phyloP scores from a whole-genome alignment of 345 rosid species.

The Ceriops tagal region DNA sequence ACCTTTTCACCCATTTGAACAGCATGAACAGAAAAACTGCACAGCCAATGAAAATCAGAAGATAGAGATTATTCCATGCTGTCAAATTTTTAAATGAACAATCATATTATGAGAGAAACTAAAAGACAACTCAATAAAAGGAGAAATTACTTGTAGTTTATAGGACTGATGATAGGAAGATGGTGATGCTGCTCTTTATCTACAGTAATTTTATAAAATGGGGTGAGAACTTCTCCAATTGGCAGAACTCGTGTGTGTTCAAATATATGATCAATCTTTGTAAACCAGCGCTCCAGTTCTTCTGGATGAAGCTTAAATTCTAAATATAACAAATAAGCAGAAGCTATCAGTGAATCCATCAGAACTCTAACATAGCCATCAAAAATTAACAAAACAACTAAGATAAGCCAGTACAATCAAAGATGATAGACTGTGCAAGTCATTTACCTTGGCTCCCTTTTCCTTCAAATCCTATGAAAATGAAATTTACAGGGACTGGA shows the following conservation, averaged over 20 bases:
- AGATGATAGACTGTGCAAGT: constrained; percentile 7
- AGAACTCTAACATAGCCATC: constrained; percentile 7
- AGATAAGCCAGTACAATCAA: neutral
- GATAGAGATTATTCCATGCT: no score
- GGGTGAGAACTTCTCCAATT: constrained; percentile 65
- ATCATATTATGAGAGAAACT: constrained; percentile 2
- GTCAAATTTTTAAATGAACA: constrained; percentile 5
- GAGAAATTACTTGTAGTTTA: constrained; percentile 70
- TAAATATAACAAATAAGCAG: constrained; percentile 21
- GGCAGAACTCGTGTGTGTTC: constrained; percentile 82
- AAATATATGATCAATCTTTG: constrained; percentile 82
- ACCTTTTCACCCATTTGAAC: constrained; percentile 91
- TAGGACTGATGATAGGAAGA: constrained; percentile 71
- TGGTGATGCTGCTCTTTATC: constrained; percentile 63
- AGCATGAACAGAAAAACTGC: constrained; percentile 89
- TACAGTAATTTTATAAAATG: constrained; percentile 59
- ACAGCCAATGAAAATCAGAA: constrained; percentile 13
- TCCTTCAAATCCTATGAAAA: constrained; percentile 94
- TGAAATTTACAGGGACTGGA: constrained; percentile 91
- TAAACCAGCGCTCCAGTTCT: constrained; percentile 96
- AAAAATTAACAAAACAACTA: neutral
- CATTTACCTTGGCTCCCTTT: constrained; percentile 85
- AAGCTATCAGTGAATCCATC: constrained; percentile 16
- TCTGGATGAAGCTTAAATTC: constrained; percentile 78
- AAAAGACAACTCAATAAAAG: constrained; percentile 1